These are phyloP conservation scores for Blastobotrys raffinosifermentans DNA, from an alignment of 1,139 yeast species.

Conservation along the genomic window DNA sequence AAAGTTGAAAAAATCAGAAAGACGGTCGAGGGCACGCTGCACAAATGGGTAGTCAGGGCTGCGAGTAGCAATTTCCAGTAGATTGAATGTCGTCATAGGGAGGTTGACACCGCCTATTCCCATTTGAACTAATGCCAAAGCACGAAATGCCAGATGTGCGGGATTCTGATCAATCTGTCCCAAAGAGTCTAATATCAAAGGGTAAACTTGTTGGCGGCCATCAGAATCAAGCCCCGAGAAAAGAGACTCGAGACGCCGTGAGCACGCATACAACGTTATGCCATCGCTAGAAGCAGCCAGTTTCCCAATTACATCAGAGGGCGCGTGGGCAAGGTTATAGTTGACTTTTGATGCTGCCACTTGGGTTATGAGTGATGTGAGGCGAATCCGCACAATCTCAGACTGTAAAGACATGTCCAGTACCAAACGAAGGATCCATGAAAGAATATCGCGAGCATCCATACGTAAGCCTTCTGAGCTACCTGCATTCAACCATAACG, in stretches of 20 bases:
- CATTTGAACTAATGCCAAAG: conserved; percentile 3
- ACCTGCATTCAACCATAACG: conserved; percentile 3
- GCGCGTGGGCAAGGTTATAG: neutral
- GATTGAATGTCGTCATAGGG: conserved; percentile 7
- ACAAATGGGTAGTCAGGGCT: neutral
- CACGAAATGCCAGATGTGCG: neutral
- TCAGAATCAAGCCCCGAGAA: neutral
- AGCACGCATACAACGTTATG: conserved; percentile 2
- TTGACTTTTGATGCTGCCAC: neutral
- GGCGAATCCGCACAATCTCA: neutral
- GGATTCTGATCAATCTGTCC: neutral
- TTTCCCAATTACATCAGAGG: neutral
- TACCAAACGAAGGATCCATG: neutral
- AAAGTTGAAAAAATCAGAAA: conserved; percentile 1
- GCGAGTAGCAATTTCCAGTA: conserved; percentile 5
- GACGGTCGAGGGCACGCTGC: neutral
- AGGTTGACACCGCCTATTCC: conserved; percentile 2
- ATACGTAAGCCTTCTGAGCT: neutral
- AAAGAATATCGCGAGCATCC: conserved; percentile 2
- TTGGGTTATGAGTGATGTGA: conserved; percentile 2
- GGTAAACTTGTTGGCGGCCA: too few relatives aligned
- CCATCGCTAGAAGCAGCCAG: conserved; percentile 2
- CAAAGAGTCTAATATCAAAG: too few relatives aligned
- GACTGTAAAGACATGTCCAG: neutral
- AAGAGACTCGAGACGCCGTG: neutral